phyloP scores from a whole-genome alignment of 176 grass and related monocot genomes.

The Olyra latifolia region DNA sequence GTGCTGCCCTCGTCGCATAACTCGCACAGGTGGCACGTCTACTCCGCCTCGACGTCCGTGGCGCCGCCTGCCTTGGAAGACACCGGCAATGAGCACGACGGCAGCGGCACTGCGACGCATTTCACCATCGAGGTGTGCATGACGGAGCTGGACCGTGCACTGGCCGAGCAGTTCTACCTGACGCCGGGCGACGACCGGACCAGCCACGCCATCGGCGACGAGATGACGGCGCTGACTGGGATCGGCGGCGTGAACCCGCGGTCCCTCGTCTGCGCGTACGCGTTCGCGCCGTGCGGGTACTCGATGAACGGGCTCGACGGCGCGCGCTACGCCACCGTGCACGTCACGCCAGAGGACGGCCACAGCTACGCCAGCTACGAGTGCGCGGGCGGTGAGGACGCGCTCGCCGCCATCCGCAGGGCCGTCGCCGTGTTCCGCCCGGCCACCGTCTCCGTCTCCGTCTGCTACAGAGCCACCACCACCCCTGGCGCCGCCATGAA shows the following conservation, averaged over 20 bases:
- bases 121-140: slow-evolving; percentile 45
- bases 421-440: slow-evolving; percentile 37
- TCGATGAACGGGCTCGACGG: slow-evolving; percentile 50
- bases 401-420: neutral
- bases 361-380: slow-evolving; percentile 61
- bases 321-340: slow-evolving; percentile 47
- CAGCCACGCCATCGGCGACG: slow-evolving; percentile 28
- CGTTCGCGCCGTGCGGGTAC: slow-evolving; percentile 52
- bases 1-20: neutral
- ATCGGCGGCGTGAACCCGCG: slow-evolving; percentile 28
- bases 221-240: slow-evolving; percentile 33
- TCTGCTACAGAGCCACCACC: neutral
- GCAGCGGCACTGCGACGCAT: neutral
- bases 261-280: slow-evolving; percentile 37
- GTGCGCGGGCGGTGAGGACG: neutral
- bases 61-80: neutral
- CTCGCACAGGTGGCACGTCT: slow-evolving; percentile 40
- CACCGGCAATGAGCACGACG: neutral
- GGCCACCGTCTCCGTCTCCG: slow-evolving; percentile 23
- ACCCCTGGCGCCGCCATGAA: neutral
- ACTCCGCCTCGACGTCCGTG: neutral
- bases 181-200: slow-evolving; percentile 18
- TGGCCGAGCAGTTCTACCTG: slow-evolving; percentile 20
- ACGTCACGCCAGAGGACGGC: slow-evolving; percentile 55
- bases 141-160: slow-evolving; percentile 42